Evolutionary conservation across 495 filamentous ascomycete genomes (phyloP).

Genomic region (Hypoxylon fragiforme): DNA sequence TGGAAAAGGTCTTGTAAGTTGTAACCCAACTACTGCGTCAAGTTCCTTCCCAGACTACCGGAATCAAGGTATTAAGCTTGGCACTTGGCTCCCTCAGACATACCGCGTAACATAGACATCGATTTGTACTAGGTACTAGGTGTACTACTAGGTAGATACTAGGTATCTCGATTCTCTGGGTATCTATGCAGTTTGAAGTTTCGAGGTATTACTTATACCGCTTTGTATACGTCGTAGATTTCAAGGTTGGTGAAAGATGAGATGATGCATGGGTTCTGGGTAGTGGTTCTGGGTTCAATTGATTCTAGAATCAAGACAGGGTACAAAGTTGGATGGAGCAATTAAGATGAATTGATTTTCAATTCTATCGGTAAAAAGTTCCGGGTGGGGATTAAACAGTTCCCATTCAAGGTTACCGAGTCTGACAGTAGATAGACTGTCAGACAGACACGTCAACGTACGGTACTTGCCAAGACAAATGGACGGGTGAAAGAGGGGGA

Average conservation of each 20-base stretch:
- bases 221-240: not conserved
- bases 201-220: too few relatives aligned
- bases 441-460: too few relatives aligned
- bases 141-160: too few relatives aligned
- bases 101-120: constrained; percentile 16
- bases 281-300: too few relatives aligned
- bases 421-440: too few relatives aligned
- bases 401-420: too few relatives aligned
- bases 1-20: too few relatives aligned
- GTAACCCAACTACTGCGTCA: constrained; percentile 21
- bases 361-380: not conserved
- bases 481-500: not conserved
- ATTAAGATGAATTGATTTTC: not conserved
- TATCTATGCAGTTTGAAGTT: too few relatives aligned
- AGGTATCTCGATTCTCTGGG: too few relatives aligned
- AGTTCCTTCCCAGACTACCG: constrained; percentile 19
- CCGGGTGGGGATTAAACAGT: not conserved
- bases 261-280: too few relatives aligned
- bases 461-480: not conserved
- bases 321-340: not conserved
- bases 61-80: constrained; percentile 8
- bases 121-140: constrained; percentile 2
- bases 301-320: too few relatives aligned
- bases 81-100: constrained; percentile 18
- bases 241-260: not conserved